Percentiles rank a stretch among this genome's conserved stretches.
Evolutionary conservation across 129 eudicot species (phyloP).

Genomic region (Heracleum sosnowskyi): DNA sequence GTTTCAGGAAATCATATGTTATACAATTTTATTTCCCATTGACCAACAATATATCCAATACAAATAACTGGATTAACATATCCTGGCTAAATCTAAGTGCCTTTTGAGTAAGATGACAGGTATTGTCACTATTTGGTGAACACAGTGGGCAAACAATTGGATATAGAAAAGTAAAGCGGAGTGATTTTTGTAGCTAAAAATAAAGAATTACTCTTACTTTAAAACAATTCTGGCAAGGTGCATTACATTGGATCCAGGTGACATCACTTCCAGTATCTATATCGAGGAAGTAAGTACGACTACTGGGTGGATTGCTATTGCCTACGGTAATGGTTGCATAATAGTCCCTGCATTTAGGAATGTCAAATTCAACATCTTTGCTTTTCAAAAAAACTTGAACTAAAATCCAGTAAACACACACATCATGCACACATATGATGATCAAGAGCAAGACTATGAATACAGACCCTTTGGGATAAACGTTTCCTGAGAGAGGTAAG

Average conservation of each 20-base stretch:
- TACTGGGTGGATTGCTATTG: conserved; percentile 43
- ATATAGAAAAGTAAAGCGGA: not conserved
- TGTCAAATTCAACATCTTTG: not conserved
- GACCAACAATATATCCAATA: not conserved
- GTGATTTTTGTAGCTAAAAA: not conserved
- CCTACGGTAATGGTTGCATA: conserved; percentile 47
- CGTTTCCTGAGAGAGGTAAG: conserved; percentile 45
- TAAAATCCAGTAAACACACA: too few relatives aligned
- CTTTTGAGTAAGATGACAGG: too few relatives aligned
- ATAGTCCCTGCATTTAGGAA: conserved; percentile 42
- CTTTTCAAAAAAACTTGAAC: not conserved
- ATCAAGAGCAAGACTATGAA: not conserved
- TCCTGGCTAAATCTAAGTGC: not conserved
- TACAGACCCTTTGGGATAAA: conserved; percentile 50
- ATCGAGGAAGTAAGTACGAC: conserved; percentile 41
- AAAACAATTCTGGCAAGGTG: conserved; percentile 60
- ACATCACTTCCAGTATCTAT: conserved; percentile 86
- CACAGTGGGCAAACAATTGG: not conserved
- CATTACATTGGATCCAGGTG: conserved; percentile 92
- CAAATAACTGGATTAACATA: not conserved
- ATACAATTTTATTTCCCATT: not conserved
- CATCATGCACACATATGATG: too few relatives aligned
- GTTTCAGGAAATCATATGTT: too few relatives aligned
- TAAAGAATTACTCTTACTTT: conserved; percentile 39
- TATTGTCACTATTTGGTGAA: not conserved